Evolutionary conservation across 2,329 filamentous ascomycete species (phyloP).

Genomic region (Macroventuria anomochaeta): DNA sequence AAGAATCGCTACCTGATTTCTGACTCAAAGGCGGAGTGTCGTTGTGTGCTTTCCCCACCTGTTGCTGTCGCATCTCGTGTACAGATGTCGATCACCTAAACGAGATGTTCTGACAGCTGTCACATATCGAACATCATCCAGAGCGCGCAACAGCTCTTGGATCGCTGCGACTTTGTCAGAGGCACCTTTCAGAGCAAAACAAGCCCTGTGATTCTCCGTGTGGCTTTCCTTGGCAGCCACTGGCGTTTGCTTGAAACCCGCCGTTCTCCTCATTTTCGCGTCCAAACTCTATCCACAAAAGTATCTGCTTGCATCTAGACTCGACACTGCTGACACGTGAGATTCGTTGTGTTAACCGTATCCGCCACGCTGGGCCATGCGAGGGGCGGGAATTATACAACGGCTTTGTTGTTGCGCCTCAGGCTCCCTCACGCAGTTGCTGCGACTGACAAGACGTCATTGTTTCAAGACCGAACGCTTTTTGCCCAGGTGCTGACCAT

Average conservation of each 20-base stretch:
- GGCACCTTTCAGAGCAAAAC: background rate
- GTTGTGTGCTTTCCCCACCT: background rate
- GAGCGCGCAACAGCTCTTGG: background rate
- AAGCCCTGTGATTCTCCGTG: background rate
- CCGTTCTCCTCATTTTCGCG: background rate
- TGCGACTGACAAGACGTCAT: constrained; percentile 7
- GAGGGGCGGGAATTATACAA: background rate
- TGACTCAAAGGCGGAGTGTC: background rate
- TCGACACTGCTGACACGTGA: background rate
- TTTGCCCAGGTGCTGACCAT: constrained; percentile 10
- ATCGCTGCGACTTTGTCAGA: background rate
- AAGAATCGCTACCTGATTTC: no score
- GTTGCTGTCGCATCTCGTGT: background rate
- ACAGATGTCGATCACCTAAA: background rate
- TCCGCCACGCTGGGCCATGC: background rate
- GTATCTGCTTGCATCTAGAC: background rate
- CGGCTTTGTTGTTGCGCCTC: background rate
- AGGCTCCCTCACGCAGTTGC: constrained; percentile 4
- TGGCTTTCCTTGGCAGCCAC: constrained; percentile 4
- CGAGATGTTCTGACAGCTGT: background rate
- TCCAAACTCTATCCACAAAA: constrained; percentile 6
- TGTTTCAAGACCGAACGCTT: constrained; percentile 7
- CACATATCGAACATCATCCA: background rate
- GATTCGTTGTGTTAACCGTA: background rate
- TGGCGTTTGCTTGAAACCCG: constrained; percentile 8